Conservation (phyloP, 768 basidiomycete genomes). For the Pleurotus salmoneostramineus region DNA sequence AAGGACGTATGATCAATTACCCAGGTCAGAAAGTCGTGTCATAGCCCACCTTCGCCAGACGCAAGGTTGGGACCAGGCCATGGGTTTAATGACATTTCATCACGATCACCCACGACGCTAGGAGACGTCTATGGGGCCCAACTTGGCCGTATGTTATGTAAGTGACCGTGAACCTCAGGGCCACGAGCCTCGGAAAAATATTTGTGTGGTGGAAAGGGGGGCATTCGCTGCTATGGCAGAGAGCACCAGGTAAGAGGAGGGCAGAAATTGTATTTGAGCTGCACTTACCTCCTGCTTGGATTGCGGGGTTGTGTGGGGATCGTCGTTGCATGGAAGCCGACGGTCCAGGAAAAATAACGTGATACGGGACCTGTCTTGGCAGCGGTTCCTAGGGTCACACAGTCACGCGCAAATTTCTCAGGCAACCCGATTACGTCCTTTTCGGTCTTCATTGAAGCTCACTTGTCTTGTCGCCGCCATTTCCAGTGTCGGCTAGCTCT, state of each 20-base stretch:
- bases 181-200: too few species aligned
- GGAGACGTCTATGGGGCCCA: constrained; percentile 5
- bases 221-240: background rate
- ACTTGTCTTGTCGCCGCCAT: background rate
- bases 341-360: constrained; percentile 5
- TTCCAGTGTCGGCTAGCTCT: background rate
- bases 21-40: too few species aligned
- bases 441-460: background rate
- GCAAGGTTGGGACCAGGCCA: background rate
- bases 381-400: constrained; percentile 5
- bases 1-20: background rate
- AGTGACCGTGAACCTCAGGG: constrained; percentile 4
- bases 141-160: constrained; percentile 6
- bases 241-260: background rate
- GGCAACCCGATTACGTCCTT: background rate
- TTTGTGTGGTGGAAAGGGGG: background rate
- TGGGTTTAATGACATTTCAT: background rate
- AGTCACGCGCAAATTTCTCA: background rate
- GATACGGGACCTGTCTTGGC: constrained; percentile 2
- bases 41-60: too few species aligned
- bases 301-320: constrained; percentile 2
- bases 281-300: background rate
- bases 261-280: background rate
- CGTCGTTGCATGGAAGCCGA: background rate
- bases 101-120: constrained; percentile 6